Evolutionary conservation across 202 grass and related monocot genomes (phyloP).

Genomic region (Musa balbisiana): DNA sequence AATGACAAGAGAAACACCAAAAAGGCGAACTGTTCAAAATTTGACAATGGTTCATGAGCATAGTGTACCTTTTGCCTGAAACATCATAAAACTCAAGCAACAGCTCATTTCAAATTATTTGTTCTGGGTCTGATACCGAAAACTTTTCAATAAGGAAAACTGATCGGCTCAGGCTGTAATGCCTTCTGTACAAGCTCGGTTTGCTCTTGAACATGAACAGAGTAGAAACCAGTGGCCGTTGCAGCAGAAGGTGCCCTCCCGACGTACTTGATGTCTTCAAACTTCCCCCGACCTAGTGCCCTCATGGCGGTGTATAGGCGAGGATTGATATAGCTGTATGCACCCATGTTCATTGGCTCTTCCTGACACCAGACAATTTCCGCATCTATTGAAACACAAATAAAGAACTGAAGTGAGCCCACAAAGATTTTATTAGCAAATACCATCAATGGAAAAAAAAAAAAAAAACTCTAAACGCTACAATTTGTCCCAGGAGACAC

Average conservation of each 20-base stretch:
- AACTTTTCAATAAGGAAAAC: constrained; percentile 30
- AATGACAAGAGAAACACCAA: too few relatives aligned
- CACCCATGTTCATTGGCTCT: constrained; percentile 96
- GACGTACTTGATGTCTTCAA: constrained; percentile 79
- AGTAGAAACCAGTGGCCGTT: constrained; percentile 70
- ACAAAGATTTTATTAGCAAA: neutral
- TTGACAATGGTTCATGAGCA: neutral
- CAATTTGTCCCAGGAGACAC: too few relatives aligned
- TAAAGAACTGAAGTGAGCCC: constrained; percentile 3
- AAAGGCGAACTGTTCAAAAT: neutral
- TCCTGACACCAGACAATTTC: constrained; percentile 95
- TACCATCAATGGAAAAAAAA: too few relatives aligned
- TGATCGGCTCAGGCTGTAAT: constrained; percentile 51
- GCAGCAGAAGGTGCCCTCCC: constrained; percentile 75
- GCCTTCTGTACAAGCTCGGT: constrained; percentile 61
- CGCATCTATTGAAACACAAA: constrained; percentile 37
- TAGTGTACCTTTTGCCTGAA: neutral
- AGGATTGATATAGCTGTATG: constrained; percentile 60
- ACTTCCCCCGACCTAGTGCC: constrained; percentile 41
- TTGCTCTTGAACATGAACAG: constrained; percentile 66
- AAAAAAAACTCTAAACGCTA: too few relatives aligned
- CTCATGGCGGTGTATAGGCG: constrained; percentile 67
- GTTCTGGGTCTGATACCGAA: neutral
- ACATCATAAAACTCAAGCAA: neutral
- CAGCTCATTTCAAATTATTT: neutral